A percentile compares a stretch with the other conserved stretches of the same genome.
These are phyloP conservation scores for Hordeum marinum DNA, from an alignment of 176 grass and related monocot genomes.

Conservation along the genomic window DNA sequence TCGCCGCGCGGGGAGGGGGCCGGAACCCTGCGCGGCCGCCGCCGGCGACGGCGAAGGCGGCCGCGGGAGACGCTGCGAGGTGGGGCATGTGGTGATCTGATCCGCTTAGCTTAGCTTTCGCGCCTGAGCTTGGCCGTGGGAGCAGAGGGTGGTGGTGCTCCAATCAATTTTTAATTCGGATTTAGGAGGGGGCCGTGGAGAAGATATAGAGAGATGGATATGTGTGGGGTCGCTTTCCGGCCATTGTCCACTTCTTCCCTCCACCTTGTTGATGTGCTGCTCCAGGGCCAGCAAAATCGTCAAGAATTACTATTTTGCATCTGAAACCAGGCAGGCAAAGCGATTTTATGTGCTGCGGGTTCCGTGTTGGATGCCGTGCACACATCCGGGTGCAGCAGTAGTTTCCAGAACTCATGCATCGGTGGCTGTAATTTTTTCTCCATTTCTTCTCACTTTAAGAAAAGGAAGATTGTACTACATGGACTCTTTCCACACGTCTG, in stretches of 20 bases:
- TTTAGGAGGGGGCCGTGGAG: background rate
- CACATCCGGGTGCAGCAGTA: background rate
- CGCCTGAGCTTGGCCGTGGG: background rate
- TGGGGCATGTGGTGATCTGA: conserved; percentile 9
- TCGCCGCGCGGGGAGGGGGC: background rate
- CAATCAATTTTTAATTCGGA: background rate
- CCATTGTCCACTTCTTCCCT: too few relatives aligned
- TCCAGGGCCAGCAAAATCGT: background rate
- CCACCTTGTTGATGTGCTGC: background rate
- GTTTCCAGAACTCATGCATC: too few relatives aligned
- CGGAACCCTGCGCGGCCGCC: conserved; percentile 8
- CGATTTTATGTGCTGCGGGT: background rate
- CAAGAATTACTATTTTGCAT: too few relatives aligned
- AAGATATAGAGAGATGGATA: background rate
- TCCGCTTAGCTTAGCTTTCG: background rate
- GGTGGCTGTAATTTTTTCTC: background rate
- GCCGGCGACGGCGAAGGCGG: background rate
- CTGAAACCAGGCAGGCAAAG: background rate
- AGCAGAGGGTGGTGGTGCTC: background rate
- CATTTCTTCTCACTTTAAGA: too few relatives aligned
- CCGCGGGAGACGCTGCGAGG: conserved; percentile 1
- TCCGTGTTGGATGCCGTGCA: background rate
- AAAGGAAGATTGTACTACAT: too few relatives aligned
- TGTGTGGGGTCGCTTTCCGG: background rate
- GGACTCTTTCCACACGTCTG: too few relatives aligned